Base-by-base conservation (phyloP, 306 rosid species). In the Malus domestica region DNA sequence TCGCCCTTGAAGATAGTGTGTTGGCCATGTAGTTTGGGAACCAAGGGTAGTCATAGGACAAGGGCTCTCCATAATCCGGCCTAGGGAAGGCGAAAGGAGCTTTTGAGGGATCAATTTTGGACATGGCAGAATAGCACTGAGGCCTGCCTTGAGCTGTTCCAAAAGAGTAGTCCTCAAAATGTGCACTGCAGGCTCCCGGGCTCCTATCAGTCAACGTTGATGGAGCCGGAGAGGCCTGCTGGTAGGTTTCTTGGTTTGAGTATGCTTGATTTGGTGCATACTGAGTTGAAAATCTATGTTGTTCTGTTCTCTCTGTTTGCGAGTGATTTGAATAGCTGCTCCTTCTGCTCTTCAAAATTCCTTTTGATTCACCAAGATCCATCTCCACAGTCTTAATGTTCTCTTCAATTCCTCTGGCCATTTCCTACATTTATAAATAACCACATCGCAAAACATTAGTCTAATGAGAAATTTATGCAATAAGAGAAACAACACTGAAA, bases 11-110 rank as follows among this genome's bases (percentile, higher is more conserved):
- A 15, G 99, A 95, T 80, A 90, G 88, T 1, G 99, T 95, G 61
- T 95, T 95, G 18, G 99, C 92, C 99, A 95, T 95, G 87, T 95
- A 95, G 76, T 81, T 92, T 60, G 99, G 98, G 73, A 70, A 92
- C 58, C 90, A 40, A 38, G 88, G 96, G 72, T 82, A 81, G 73
- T 90, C 97, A 74, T 86, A 86, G 67, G 90, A 83, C 82, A 87
- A 52, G 0, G 91, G 40, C 59, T 89, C 96, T 29, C 82, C 89
- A 72, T 83, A 83, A 32, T 87, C 83, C 54, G 96, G 89, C 76
- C 79, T 65, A 10, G 94, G 91, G 25, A 93, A 93, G 14, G 89
- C 79, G 20, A 88, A 93, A 2, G 88, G 91, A 25, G 80, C 78
- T 45, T 83, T 84, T 25, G 91, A 75, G 14, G 84, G 82, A 3